Evolutionary conservation across 768 basidiomycete genomes (phyloP), one percentile per base, ranked within the genome.

Genomic region (Mycena vulgaris): DNA sequence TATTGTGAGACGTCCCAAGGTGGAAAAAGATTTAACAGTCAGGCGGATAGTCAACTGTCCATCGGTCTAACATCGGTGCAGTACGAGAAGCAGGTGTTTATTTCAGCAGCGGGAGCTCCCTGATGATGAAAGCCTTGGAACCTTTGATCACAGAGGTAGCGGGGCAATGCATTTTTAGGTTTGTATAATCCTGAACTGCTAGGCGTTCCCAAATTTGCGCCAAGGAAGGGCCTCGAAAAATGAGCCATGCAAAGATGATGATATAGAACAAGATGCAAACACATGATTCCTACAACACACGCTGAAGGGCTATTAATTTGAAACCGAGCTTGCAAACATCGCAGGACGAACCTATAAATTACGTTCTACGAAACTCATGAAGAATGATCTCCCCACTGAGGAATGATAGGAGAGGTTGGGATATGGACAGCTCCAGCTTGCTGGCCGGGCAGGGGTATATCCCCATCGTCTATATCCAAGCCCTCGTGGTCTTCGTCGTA

Each of bases 401-500:
- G 37, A n/a, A 13, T n/a, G 5, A 19, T 31, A 16, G 63, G 37
- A 3, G 61, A 30, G 19, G 33, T 31, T 25, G n/a, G 40, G 10
- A 25, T 39, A 23, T 40, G 45, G 14, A n/a, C 42, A 45, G 42
- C 42, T 23, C 42, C 42, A 45, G 42, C 42, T 45, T 45, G 23
- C 7, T 16, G 57, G 8, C 35, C 21, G 19, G 57, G 30, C 30
- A 52, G 37, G 19, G 17, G n/a, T 13, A 8, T 42, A 37, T n/a
- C 45, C 13, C 66, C 49, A 17, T 23, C 56, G 17, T 59, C 63
- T n/a, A 69, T 19, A 47, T 60, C 27, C 30, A 79, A 25, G 28
- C 74, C 69, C 52, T 80, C 81, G 33, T 84, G 79, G 37, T 85
- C 87, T 16, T 88, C 90, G 52, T 90, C 89, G 53, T 88, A 85